Evolutionary conservation across 2,329 filamentous ascomycete genomes (phyloP), one percentile per base, ranked within the genome.

Genomic region (Fusarium mexicanum): DNA sequence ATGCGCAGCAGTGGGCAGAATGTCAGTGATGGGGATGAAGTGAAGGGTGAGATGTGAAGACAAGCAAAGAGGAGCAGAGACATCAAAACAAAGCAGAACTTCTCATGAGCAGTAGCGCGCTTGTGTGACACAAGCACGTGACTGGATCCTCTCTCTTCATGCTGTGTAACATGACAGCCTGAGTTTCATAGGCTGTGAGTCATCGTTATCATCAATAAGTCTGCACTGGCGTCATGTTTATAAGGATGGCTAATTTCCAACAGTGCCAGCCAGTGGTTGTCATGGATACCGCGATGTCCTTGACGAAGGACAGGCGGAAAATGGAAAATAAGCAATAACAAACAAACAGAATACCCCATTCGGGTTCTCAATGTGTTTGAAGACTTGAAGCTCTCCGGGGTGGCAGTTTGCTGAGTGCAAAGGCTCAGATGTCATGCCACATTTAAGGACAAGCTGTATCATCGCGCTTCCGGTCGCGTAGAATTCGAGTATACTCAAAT

Each of bases 61-160:
- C n/a, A 37, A 31, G 37, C 18, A 16, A 31, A 43, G 35, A n/a
- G 14, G 20, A 41, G 16, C 14, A 22, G 35, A 29, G 24, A 41
- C 4, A 55, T 29, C 51, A 54, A 55, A 40, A 40, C 35, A 55
- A 16, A 31, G 16, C 51, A 18, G 26, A 41, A 55, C 20, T 31
- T 43, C 37, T 18, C 22, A 10, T 26, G 33, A 38, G 13, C 24
- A n/a, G 35, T 29, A 22, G 24, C 10, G 10, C 16, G 37, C 33
- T n/a, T 55, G 37, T 41, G 26, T 16, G n/a, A 55, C 51, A 14
- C 20, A 31, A 29, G 24, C 51, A 55, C 51, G 51, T 55, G 37
- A 55, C 51, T 55, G 14, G 6, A 29, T 4, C 24, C 24, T 55
- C 24, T n/a, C 20, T 55, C 16, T 29, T 7, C 11, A 55, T 29